Conservation (phyloP, 169 alveolate genomes). For the Cyclospora cayetanensis region DNA sequence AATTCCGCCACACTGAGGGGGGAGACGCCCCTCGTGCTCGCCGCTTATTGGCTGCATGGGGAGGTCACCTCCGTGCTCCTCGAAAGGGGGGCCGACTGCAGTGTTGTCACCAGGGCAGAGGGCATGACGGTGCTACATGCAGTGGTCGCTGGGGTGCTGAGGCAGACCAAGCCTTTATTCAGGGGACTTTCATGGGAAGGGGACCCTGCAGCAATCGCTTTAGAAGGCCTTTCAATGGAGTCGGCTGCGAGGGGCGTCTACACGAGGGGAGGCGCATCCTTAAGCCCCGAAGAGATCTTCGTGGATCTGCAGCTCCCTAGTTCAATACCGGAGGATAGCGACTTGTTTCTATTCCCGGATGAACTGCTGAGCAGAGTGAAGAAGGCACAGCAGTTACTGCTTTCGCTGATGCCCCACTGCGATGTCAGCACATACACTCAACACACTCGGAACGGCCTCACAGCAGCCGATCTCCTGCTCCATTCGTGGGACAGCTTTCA, state of each 20-base stretch:
- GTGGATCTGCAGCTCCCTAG: constrained; percentile 61
- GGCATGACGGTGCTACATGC: constrained; percentile 72
- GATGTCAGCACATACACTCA: background rate
- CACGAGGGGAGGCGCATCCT: constrained; percentile 34
- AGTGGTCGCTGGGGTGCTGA: constrained; percentile 61
- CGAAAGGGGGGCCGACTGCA: constrained; percentile 77
- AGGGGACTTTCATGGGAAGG: constrained; percentile 74
- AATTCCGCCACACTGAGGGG: constrained; percentile 81
- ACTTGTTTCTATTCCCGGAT: constrained; percentile 58
- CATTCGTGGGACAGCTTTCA: constrained; percentile 64
- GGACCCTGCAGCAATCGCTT: constrained; percentile 58
- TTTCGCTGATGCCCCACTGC: constrained; percentile 31
- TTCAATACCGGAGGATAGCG: background rate
- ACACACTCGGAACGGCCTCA: constrained; percentile 53
- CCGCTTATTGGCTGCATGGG: constrained; percentile 83
- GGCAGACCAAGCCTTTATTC: constrained; percentile 20
- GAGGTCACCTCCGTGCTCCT: constrained; percentile 78
- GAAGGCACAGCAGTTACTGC: constrained; percentile 28
- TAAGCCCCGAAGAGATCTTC: background rate
- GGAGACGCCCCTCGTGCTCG: constrained; percentile 87
- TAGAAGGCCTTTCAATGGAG: constrained; percentile 50
- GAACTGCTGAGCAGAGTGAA: constrained; percentile 56
- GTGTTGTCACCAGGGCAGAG: constrained; percentile 40
- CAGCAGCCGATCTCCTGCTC: constrained; percentile 65
- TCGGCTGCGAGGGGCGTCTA: constrained; percentile 40